Base-by-base conservation (phyloP, 805 yeast genomes). In the Lachancea dasiensis region DNA sequence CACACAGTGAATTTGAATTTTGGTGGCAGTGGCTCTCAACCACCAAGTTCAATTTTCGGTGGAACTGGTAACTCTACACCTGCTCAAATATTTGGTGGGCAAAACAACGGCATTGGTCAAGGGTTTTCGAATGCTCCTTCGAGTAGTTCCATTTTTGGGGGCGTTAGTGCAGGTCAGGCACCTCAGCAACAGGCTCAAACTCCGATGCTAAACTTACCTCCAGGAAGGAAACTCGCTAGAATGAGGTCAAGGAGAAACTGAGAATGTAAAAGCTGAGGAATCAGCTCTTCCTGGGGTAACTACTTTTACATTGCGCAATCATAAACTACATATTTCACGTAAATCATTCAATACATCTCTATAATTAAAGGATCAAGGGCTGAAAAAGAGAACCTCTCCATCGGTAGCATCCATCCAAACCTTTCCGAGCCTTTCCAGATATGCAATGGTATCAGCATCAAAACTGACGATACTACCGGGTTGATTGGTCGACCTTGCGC, bases 181-280 rank as follows among this genome's bases (percentile, higher is more conserved):
- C 32, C 32, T 13, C 31, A 31, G 14, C 34, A 14, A 16, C 36
- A 29, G 19, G n/a, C 16, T 22, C 33, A 27, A 21, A 21, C 33
- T 27, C 22, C 38, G 4, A 39, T 39, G 43, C 19, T 43, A 26
- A 38, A 38, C 27, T 27, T 43, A 11, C 43, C 46, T 4, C 42
- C 45, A n/a, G 47, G 47, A 15, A 54, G 62, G 34, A 46, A 45
- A 27, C 28, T 57, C 15, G 61, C 62, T 14, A 49, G 63, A 36
- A 56, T 56, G 60, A 51, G 61, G 41, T 40, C 57, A 18, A 51
- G 60, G 43, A 49, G 63, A 22, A 28, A n/a, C 23, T 35, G 15
- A 27, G 15, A 11, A 18, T 4, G 24, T 11, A 7, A n/a, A 28
- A 10, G 5, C 17, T 10, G 4, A n/a, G n/a, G n/a, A n/a, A n/a